Evolutionary conservation across 2,329 filamentous ascomycete species (phyloP), one percentile per base, ranked within the genome.

Genomic region (Venturia asperata): DNA sequence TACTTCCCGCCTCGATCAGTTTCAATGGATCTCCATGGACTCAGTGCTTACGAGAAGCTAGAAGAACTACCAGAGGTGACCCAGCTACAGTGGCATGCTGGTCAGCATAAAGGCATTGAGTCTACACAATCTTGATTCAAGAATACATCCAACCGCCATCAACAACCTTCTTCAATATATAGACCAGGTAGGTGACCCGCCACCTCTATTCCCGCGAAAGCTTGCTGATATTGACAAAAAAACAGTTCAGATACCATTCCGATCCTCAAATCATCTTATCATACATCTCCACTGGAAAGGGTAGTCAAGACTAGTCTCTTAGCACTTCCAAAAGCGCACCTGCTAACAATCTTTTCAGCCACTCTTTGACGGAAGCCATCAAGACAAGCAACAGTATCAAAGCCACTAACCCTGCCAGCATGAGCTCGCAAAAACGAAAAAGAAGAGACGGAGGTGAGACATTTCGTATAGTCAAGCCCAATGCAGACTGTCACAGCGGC

Each of bases 351-450:
- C 4, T 49, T 24, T 7, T 6, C 3, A 24, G 21, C 45, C 9
- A n/a, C 24, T 49, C 45, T 49, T 24, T 24, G n/a, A 49, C n/a
- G 7, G n/a, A 24, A 49, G 7, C 45, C 6, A 49, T 7, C 11
- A 49, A n/a, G 11, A 49, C n/a, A 10, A 49, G 10, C 6, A n/a
- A 49, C 1, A 24, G 24, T 3, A 13, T 49, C n/a, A 1, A 24
- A 49, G 45, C 6, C n/a, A 49, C 6, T 24, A 24, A n/a, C 2
- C 11, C 9, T 9, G 21, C 49, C 24, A 56, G 15, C 27, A 56
- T 58, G 52, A 37, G 27, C 19, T 58, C 52, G 2, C 52, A 58
- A 15, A 58, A 58, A 27, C 52, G 52, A 30, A 58, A 58, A 19
- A 58, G 52, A 37, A 19, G 37, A 19, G 30, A 56, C 3, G 49